These are phyloP conservation scores for Boletus reticuloceps DNA, from an alignment of 768 basidiomycete species.

Conservation along the genomic window DNA sequence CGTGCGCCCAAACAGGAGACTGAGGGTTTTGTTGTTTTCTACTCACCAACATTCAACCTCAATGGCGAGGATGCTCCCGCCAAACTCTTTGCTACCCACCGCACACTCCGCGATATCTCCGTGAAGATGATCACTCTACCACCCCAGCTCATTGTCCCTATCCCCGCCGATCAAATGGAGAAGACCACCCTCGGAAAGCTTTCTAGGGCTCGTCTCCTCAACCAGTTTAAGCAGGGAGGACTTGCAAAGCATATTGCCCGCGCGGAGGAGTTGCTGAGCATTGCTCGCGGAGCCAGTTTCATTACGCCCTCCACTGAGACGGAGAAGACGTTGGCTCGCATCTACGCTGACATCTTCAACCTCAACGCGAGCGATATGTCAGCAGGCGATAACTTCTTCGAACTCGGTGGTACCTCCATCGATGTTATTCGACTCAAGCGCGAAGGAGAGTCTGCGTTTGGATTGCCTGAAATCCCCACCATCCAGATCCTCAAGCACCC, in stretches of 20 bases:
- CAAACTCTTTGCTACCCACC: constrained; percentile 27
- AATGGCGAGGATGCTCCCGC: constrained; percentile 22
- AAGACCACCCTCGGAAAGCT: constrained; percentile 47
- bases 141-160: constrained; percentile 39
- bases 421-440: constrained; percentile 34
- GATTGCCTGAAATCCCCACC: constrained; percentile 34
- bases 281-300: constrained; percentile 23
- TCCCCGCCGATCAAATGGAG: constrained; percentile 36
- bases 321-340: constrained; percentile 29
- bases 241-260: constrained; percentile 29
- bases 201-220: constrained; percentile 37
- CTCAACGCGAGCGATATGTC: constrained; percentile 21
- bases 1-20: constrained; percentile 39
- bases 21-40: constrained; percentile 44
- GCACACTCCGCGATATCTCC: constrained; percentile 29
- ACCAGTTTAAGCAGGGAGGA: constrained; percentile 35
- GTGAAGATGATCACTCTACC: constrained; percentile 34
- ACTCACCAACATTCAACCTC: constrained; percentile 31
- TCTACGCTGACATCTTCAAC: constrained; percentile 33
- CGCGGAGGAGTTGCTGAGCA: constrained; percentile 24
- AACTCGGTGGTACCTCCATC: constrained; percentile 43
- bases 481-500: constrained; percentile 39
- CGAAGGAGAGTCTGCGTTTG: constrained; percentile 28
- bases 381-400: constrained; percentile 37
- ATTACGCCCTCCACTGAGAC: constrained; percentile 21